phyloP scores from a whole-genome alignment of 1,139 yeast genomes.

The Pichia sp. region DNA sequence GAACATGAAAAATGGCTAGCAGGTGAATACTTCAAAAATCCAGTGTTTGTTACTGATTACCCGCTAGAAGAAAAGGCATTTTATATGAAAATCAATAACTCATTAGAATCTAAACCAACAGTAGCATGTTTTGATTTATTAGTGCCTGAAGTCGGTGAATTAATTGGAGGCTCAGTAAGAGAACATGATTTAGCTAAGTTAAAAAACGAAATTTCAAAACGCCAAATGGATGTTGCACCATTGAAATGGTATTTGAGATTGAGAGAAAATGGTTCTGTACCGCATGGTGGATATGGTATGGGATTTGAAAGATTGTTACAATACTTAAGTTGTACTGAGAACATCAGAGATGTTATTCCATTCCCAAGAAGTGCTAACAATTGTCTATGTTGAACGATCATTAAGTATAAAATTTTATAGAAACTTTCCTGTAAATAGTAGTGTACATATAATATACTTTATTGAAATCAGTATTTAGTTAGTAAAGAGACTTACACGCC shows the following conservation, averaged over 20 bases:
- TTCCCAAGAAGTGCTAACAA: slow-evolving; percentile 58
- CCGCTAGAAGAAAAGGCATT: slow-evolving; percentile 80
- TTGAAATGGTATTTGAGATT: slow-evolving; percentile 76
- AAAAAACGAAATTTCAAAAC: slow-evolving; percentile 40
- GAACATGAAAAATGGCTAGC: slow-evolving; percentile 94
- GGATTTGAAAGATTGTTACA: slow-evolving; percentile 85
- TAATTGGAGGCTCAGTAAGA: slow-evolving; percentile 92
- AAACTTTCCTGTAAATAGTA: not conserved
- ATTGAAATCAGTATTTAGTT: too few relatives aligned
- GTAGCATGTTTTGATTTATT: slow-evolving; percentile 88
- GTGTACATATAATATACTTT: not conserved
- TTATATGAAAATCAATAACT: slow-evolving; percentile 61
- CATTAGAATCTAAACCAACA: slow-evolving; percentile 34
- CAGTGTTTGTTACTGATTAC: slow-evolving; percentile 87
- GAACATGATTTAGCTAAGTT: slow-evolving; percentile 57
- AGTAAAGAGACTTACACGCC: not conserved
- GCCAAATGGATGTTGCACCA: slow-evolving; percentile 51
- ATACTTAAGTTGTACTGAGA: slow-evolving; percentile 64
- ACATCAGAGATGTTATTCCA: slow-evolving; percentile 79
- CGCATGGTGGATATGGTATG: slow-evolving; percentile 97
- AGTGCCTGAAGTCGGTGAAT: slow-evolving; percentile 89
- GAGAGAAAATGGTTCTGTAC: slow-evolving; percentile 72
- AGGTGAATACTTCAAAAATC: slow-evolving; percentile 55
- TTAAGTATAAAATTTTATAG: not conserved
- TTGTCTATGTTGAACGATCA: slow-evolving; percentile 37